A percentile compares a stretch with the other conserved stretches of the same genome.
Conservation (phyloP, 352 stramenopile genomes). For the Phytophthora aleatoria region DNA sequence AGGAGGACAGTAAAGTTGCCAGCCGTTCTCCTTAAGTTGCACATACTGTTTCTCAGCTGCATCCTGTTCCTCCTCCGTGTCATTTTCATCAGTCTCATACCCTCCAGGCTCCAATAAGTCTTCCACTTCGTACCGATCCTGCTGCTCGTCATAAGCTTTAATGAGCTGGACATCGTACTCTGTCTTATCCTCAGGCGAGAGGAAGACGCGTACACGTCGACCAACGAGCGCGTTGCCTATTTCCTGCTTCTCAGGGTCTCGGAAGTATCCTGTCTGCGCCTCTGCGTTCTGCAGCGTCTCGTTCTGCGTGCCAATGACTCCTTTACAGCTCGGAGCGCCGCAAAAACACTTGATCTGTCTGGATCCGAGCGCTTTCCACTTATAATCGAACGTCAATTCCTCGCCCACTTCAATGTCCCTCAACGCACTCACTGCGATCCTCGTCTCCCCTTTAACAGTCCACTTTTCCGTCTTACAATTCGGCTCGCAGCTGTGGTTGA, state of each 20-base stretch:
- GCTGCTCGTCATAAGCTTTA: constrained; percentile 47
- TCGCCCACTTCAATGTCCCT: constrained; percentile 87
- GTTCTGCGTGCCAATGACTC: constrained; percentile 69
- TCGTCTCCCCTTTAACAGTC: constrained; percentile 90
- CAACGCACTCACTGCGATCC: constrained; percentile 94
- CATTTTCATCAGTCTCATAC: constrained; percentile 40
- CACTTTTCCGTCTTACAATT: constrained; percentile 97
- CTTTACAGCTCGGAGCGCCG: constrained; percentile 68
- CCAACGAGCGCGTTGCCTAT: constrained; percentile 49
- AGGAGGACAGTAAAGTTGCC: constrained; percentile 76
- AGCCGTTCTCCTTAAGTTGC: constrained; percentile 48
- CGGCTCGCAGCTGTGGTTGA: constrained; percentile 96
- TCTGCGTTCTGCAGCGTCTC: constrained; percentile 44
- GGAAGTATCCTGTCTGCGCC: constrained; percentile 56
- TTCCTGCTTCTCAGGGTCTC: constrained; percentile 67
- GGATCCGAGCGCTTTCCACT: constrained; percentile 91
- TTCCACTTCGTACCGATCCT: constrained; percentile 63
- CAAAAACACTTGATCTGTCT: constrained; percentile 84
- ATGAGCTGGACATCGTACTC: constrained; percentile 61
- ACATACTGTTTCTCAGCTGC: constrained; percentile 38
- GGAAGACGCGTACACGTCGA: constrained; percentile 69
- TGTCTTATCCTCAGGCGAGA: constrained; percentile 58
- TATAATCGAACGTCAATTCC: constrained; percentile 97
- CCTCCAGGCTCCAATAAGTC: constrained; percentile 35
- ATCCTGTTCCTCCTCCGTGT: constrained; percentile 46